A percentile compares a stretch with the other conserved stretches of the same genome.
Conservation (phyloP, 169 alveolate genomes). For the Theileria parva region DNA sequence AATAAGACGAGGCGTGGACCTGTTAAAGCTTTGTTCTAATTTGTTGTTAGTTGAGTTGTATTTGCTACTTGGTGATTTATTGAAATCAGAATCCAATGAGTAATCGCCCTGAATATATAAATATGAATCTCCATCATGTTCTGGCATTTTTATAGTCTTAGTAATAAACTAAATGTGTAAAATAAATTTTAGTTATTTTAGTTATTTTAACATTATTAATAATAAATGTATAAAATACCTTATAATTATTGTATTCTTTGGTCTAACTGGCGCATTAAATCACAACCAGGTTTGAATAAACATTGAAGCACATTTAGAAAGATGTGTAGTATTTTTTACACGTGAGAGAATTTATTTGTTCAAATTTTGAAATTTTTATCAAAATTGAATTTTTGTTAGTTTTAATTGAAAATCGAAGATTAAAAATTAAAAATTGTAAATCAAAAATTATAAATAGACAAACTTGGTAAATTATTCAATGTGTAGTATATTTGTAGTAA, state of each 20-base stretch:
- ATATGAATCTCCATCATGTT: constrained; percentile 7
- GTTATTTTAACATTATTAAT: too few relatives aligned
- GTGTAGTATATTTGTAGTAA: neutral
- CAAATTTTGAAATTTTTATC: neutral
- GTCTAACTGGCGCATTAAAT: constrained; percentile 7
- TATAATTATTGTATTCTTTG: neutral
- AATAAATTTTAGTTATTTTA: too few relatives aligned
- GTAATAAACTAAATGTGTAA: neutral
- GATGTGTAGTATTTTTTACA: neutral
- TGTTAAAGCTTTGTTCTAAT: neutral
- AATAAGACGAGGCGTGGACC: neutral
- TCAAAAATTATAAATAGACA: neutral
- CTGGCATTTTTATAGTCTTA: neutral
- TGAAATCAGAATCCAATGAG: constrained; percentile 16
- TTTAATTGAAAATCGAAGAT: neutral
- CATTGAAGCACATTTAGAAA: constrained; percentile 6
- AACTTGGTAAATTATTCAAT: neutral
- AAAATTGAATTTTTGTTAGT: neutral
- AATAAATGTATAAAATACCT: neutral
- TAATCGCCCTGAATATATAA: constrained; percentile 12
- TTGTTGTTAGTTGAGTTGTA: neutral
- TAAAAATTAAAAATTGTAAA: neutral
- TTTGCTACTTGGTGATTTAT: neutral
- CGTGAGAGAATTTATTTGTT: neutral
- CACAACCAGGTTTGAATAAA: constrained; percentile 6